Evolutionary conservation across 805 yeast genomes (phyloP).

Genomic region (Candida piceae): DNA sequence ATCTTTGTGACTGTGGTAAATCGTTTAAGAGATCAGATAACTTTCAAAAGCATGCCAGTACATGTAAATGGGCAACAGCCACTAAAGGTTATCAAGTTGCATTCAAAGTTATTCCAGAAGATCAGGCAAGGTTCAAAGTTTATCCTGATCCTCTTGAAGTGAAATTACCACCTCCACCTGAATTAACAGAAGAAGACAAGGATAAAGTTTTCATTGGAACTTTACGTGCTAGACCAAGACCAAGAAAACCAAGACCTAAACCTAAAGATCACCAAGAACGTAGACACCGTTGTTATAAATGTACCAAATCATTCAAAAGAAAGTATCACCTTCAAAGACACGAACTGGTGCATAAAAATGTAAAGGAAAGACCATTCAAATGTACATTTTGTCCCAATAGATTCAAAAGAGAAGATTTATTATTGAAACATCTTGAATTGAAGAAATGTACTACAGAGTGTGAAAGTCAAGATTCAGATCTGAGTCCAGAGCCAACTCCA

Average conservation of each 20-base stretch:
- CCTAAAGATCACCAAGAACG: no score
- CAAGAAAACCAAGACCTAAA: not conserved
- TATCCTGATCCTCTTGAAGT: no score
- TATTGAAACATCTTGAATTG: slow-evolving; percentile 14
- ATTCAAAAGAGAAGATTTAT: slow-evolving; percentile 17
- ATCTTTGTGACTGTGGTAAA: slow-evolving; percentile 21
- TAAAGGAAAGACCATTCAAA: slow-evolving; percentile 12
- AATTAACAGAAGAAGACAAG: no score
- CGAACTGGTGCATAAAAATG: slow-evolving; percentile 13
- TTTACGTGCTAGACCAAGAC: no score
- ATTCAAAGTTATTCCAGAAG: not conserved
- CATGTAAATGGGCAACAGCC: no score
- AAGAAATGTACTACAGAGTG: slow-evolving; percentile 14
- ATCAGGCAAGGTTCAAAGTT: no score
- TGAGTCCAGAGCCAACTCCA: no score
- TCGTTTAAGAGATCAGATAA: slow-evolving; percentile 24
- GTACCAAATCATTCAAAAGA: slow-evolving; percentile 15
- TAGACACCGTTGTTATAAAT: slow-evolving; percentile 11
- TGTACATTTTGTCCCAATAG: slow-evolving; percentile 13
- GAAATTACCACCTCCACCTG: no score
- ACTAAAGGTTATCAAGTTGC: no score
- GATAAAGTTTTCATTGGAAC: no score
- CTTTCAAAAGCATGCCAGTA: slow-evolving; percentile 17
- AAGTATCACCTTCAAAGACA: slow-evolving; percentile 21
- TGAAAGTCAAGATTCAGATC: no score